Percentiles rank a stretch among this genome's conserved stretches.
Evolutionary conservation across 1,284 basidiomycete genomes (phyloP).

Genomic region (Boletus semigastroideus): DNA sequence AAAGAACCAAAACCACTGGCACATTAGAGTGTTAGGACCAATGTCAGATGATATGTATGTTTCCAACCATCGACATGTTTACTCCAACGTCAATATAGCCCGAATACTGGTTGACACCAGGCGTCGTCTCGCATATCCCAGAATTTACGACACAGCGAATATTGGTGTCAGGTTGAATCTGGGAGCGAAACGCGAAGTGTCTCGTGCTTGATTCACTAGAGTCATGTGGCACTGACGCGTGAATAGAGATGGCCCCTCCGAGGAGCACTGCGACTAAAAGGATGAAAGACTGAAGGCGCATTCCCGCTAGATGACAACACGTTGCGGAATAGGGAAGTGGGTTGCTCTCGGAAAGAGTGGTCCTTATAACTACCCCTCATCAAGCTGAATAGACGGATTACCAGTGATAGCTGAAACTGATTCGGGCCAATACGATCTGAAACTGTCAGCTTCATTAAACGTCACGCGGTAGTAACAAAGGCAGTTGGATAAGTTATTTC

Average conservation of each 20-base stretch:
- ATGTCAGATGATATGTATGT: too few relatives aligned
- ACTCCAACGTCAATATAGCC: constrained; percentile 63
- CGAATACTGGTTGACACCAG: constrained; percentile 65
- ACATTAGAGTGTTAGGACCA: constrained; percentile 6
- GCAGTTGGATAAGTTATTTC: too few relatives aligned
- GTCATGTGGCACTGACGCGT: background rate
- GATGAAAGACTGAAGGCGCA: constrained; percentile 10
- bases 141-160: constrained; percentile 61
- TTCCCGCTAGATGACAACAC: constrained; percentile 2
- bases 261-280: background rate
- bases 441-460: too few relatives aligned
- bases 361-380: background rate
- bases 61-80: constrained; percentile 59
- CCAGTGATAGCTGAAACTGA: too few relatives aligned
- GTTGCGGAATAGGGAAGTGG: background rate
- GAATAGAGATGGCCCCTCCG: background rate
- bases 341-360: background rate
- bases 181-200: constrained; percentile 16
- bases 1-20: constrained; percentile 73
- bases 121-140: constrained; percentile 72
- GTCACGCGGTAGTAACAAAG: too few relatives aligned
- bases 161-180: constrained; percentile 20
- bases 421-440: too few relatives aligned
- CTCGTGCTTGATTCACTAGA: background rate
- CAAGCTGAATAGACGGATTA: too few relatives aligned